These are phyloP conservation scores for Lactifluus pinguis DNA, from an alignment of 768 basidiomycete species.

Conservation along the genomic window DNA sequence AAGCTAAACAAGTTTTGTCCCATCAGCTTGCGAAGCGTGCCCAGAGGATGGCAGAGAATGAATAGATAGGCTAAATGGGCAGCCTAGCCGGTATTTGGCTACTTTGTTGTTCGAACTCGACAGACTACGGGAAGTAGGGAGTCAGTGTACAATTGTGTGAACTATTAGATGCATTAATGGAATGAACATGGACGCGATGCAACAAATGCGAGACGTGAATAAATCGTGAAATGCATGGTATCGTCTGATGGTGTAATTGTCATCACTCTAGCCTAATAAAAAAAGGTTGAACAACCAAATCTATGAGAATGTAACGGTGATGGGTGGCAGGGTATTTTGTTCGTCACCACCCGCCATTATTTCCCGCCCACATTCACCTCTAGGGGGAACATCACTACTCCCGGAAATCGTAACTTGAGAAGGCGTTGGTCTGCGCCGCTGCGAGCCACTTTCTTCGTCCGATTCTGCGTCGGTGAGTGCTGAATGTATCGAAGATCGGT, in stretches of 20 bases:
- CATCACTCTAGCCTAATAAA: neutral
- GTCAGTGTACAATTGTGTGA: constrained; percentile 8
- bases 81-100: neutral
- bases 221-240: constrained; percentile 17
- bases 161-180: constrained; percentile 16
- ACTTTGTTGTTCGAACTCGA: neutral
- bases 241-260: constrained; percentile 8
- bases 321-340: constrained; percentile 30
- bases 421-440: constrained; percentile 16
- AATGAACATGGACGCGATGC: constrained; percentile 8
- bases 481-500: constrained; percentile 13
- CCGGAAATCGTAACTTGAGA: constrained; percentile 20
- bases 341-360: constrained; percentile 20
- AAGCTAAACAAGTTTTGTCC: constrained; percentile 5
- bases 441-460: constrained; percentile 14
- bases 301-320: constrained; percentile 36
- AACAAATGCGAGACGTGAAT: constrained; percentile 1
- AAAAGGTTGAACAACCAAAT: neutral
- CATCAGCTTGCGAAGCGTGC: constrained; percentile 70
- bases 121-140: neutral
- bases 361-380: constrained; percentile 26
- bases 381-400: constrained; percentile 13
- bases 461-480: constrained; percentile 16
- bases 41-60: constrained; percentile 31
- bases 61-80: neutral